phyloP scores from a whole-genome alignment of 73 alveolate genomes.

The Diophrys sp. region DNA sequence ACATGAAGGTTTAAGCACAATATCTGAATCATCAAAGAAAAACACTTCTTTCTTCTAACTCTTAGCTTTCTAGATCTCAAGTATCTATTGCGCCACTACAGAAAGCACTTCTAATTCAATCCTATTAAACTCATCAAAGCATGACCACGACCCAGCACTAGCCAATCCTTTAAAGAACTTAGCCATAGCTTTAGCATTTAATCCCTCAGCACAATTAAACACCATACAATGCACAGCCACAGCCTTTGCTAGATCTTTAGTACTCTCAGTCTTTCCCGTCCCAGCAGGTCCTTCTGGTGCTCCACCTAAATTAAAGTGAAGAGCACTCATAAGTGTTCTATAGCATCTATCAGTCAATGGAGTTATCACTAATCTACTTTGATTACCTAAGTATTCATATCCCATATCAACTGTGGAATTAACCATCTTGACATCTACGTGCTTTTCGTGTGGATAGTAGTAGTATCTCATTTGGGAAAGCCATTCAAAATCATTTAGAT shows the following conservation, averaged over 20 bases:
- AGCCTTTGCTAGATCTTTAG: constrained; percentile 95
- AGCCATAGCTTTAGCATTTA: constrained; percentile 95
- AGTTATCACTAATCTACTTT: constrained; percentile 86
- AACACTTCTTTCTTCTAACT: constrained; percentile 68
- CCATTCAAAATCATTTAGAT: constrained; percentile 73
- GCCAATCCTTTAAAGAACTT: constrained; percentile 96
- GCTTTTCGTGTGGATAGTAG: constrained; percentile 87
- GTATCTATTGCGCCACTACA: constrained; percentile 90
- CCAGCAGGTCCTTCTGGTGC: constrained; percentile 98
- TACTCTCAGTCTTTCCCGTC: constrained; percentile 96
- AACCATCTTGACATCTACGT: constrained; percentile 75
- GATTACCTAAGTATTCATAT: constrained; percentile 88
- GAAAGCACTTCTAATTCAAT: constrained; percentile 95
- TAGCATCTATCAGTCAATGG: constrained; percentile 92
- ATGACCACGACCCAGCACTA: constrained; percentile 95
- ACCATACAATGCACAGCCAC: constrained; percentile 95
- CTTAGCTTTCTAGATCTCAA: constrained; percentile 82
- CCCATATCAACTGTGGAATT: constrained; percentile 73
- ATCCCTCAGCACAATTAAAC: constrained; percentile 94
- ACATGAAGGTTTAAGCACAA: constrained; percentile 79
- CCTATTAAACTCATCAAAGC: constrained; percentile 97
- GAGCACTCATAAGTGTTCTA: constrained; percentile 85
- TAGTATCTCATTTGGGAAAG: constrained; percentile 71
- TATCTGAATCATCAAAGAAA: constrained; percentile 85
- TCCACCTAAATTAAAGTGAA: constrained; percentile 90